A percentile compares a stretch with the other conserved stretches of the same genome.
These are phyloP conservation scores for Psidium guajava DNA, from an alignment of 345 rosid genomes.

Conservation along the genomic window DNA sequence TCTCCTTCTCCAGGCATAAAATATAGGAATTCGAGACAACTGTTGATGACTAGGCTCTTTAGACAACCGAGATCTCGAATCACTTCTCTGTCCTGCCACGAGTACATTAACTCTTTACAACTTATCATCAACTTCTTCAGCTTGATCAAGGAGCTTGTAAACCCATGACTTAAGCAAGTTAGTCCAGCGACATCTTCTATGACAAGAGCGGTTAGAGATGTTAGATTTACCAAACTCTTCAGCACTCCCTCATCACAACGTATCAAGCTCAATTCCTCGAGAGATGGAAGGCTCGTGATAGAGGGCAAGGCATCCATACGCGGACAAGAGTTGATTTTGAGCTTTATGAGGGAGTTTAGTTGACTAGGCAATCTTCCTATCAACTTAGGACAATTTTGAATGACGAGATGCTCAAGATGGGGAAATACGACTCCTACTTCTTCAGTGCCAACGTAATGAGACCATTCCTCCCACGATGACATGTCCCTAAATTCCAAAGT, in stretches of 20 bases:
- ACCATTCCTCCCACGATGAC: not conserved
- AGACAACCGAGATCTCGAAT: rapidly evolving
- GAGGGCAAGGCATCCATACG: not conserved
- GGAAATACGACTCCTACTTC: not conserved
- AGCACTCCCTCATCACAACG: not conserved
- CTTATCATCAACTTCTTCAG: not conserved
- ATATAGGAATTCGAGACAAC: not conserved
- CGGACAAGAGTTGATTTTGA: not conserved
- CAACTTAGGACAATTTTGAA: rapidly evolving
- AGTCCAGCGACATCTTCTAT: not conserved
- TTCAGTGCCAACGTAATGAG: not conserved
- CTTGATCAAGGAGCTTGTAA: not conserved
- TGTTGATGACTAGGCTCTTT: rapidly evolving
- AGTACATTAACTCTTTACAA: rapidly evolving
- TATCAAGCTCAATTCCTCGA: rapidly evolving
- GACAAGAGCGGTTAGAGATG: not conserved
- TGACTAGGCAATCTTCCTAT: not conserved
- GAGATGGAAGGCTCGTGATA: not conserved
- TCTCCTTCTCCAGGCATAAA: not conserved
- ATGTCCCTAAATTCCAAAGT: not conserved
- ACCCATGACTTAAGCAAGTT: not conserved
- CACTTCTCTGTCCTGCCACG: not conserved
- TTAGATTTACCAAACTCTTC: rapidly evolving
- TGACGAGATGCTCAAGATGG: not conserved
- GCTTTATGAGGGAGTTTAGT: not conserved